Evolutionary conservation across 768 basidiomycete genomes (phyloP).

Genomic region (Cubamyces lactineus): DNA sequence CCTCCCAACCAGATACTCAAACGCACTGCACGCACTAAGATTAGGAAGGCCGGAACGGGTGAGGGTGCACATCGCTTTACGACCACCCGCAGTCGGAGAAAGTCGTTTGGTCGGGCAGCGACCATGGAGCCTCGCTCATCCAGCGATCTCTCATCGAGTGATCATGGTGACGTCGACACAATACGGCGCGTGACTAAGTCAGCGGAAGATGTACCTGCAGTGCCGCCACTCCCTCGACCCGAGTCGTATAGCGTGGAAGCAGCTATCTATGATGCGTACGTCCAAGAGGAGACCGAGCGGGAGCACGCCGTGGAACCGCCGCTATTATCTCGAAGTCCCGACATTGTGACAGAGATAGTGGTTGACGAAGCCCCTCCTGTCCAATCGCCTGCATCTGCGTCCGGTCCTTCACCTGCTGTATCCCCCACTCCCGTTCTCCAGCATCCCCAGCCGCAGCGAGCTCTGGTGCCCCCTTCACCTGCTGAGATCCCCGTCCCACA

Average conservation of each 20-base stretch:
- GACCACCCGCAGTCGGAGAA: conserved; percentile 47
- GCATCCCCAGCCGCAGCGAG: conserved; percentile 69
- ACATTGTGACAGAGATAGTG: conserved; percentile 13
- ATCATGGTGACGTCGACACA: conserved; percentile 52
- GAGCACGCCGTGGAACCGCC: conserved; percentile 22
- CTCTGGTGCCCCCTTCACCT: conserved; percentile 48
- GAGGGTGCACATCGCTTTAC: conserved; percentile 87
- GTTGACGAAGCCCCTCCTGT: not conserved
- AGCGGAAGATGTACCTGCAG: conserved; percentile 50
- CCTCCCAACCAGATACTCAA: conserved; percentile 89
- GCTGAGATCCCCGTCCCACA: conserved; percentile 38
- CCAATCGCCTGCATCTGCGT: conserved; percentile 15
- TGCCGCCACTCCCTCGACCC: conserved; percentile 50
- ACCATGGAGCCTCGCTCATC: conserved; percentile 58
- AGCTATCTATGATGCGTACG: conserved; percentile 86
- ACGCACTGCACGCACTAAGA: conserved; percentile 92
- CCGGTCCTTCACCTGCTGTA: conserved; percentile 5
- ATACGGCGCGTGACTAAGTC: conserved; percentile 29
- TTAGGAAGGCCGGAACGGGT: conserved; percentile 81
- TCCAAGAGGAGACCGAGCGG: conserved; percentile 49
- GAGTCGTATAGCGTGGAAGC: conserved; percentile 83
- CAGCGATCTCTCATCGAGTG: conserved; percentile 72
- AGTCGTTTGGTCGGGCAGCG: conserved; percentile 33
- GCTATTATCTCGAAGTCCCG: conserved; percentile 23
- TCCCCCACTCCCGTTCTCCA: conserved; percentile 43